These are phyloP conservation scores for Rhodocollybia butyracea DNA, from an alignment of 768 basidiomycete species.

Conservation along the genomic window DNA sequence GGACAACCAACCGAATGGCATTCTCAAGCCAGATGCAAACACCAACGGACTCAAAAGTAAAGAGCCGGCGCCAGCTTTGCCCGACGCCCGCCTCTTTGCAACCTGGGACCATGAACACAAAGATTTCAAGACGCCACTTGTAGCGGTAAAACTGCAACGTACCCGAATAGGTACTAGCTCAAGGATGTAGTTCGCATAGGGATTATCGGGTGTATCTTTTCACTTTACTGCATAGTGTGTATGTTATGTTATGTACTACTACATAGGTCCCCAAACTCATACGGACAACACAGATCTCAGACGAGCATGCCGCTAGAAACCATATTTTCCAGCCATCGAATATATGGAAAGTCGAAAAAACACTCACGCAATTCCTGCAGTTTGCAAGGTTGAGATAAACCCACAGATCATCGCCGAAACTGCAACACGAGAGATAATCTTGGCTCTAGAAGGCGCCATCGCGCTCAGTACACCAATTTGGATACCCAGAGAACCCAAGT, in stretches of 20 bases:
- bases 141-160: background rate
- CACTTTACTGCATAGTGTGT: too few relatives aligned
- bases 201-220: too few relatives aligned
- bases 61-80: slow-evolving; percentile 27
- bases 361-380: slow-evolving; percentile 54
- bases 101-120: slow-evolving; percentile 58
- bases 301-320: slow-evolving; percentile 43
- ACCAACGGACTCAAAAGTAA: slow-evolving; percentile 25
- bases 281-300: slow-evolving; percentile 21
- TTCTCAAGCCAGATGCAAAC: background rate
- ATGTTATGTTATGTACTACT: too few relatives aligned
- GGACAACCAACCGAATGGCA: slow-evolving; percentile 21
- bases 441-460: slow-evolving; percentile 65
- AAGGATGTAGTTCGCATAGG: too few relatives aligned
- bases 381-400: slow-evolving; percentile 61
- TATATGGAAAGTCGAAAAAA: slow-evolving; percentile 10
- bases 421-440: slow-evolving; percentile 68
- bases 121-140: slow-evolving; percentile 39
- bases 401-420: slow-evolving; percentile 69
- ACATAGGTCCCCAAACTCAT: too few relatives aligned
- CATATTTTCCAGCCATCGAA: too few relatives aligned
- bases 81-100: slow-evolving; percentile 51
- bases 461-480: slow-evolving; percentile 76
- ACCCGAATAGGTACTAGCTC: slow-evolving; percentile 8
- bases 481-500: slow-evolving; percentile 82